Conservation (phyloP, 2,329 filamentous ascomycete species). For the Paecilomyces sp. region DNA sequence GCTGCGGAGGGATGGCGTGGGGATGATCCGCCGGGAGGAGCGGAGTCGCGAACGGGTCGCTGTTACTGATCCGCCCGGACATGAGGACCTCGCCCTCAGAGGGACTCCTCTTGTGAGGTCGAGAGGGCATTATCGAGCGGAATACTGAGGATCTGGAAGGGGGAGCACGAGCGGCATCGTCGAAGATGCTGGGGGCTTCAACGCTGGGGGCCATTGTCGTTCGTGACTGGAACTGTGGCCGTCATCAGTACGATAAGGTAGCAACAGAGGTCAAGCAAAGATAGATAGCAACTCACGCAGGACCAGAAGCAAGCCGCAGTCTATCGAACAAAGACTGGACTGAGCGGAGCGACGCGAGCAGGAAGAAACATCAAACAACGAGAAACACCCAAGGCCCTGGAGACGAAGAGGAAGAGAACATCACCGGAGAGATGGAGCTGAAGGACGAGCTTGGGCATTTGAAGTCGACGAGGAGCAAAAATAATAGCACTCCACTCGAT, state of each 20-base stretch:
- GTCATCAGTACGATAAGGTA: background rate
- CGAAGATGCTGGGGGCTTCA: constrained; percentile 27
- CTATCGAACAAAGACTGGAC: background rate
- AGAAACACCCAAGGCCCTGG: background rate
- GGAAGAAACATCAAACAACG: background rate
- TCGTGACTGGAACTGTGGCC: constrained; percentile 16
- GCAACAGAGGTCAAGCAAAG: background rate
- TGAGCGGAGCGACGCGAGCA: background rate
- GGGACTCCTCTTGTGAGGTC: constrained; percentile 38
- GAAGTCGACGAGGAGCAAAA: background rate
- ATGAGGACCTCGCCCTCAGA: constrained; percentile 29
- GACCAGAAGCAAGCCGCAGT: background rate
- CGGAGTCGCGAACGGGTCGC: constrained; percentile 26
- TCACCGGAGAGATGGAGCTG: background rate
- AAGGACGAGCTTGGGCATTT: background rate
- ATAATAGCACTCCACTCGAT: background rate
- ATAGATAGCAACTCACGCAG: background rate
- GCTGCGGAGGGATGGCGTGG: constrained; percentile 28
- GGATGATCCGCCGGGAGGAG: constrained; percentile 46
- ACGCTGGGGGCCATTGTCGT: constrained; percentile 26
- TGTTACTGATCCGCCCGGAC: constrained; percentile 6
- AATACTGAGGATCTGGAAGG: constrained; percentile 40
- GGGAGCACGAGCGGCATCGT: constrained; percentile 26
- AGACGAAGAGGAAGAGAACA: background rate
- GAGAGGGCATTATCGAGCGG: constrained; percentile 47